Conservation (phyloP, 2,329 filamentous ascomycete genomes). For the Orbilia quercus region DNA sequence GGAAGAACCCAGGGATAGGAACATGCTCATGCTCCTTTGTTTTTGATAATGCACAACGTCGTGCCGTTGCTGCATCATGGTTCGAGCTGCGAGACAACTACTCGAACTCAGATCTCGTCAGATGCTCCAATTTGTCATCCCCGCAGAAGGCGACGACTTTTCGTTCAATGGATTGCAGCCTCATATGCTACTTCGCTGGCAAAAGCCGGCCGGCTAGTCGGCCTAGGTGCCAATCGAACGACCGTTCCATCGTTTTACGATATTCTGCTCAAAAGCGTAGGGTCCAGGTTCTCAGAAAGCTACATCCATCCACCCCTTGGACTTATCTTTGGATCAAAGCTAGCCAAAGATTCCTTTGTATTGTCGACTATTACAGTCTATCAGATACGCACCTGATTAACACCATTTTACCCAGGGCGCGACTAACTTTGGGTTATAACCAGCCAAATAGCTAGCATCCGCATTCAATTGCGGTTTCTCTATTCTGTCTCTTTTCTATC, state of each 20-base stretch:
- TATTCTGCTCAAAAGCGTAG: background rate
- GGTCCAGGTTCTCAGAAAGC: slow-evolving; percentile 14
- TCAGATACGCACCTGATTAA: slow-evolving; percentile 1
- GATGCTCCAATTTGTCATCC: slow-evolving; percentile 45
- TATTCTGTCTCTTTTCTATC: slow-evolving; percentile 3
- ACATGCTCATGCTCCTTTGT: background rate
- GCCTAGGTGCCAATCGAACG: slow-evolving; percentile 38
- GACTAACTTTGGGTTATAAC: slow-evolving; percentile 30
- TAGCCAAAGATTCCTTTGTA: background rate
- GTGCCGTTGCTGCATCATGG: slow-evolving; percentile 41
- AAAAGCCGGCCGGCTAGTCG: background rate
- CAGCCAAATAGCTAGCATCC: slow-evolving; percentile 32
- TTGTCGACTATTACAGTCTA: background rate
- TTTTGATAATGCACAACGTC: slow-evolving; percentile 16
- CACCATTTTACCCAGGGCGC: background rate
- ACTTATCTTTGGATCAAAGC: background rate
- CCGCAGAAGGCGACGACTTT: slow-evolving; percentile 22
- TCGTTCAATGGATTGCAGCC: slow-evolving; percentile 25
- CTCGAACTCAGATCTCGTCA: background rate
- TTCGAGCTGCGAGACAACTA: background rate
- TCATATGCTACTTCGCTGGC: slow-evolving; percentile 10
- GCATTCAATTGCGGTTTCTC: slow-evolving; percentile 9
- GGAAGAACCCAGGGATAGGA: background rate
- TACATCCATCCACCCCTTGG: slow-evolving; percentile 5
- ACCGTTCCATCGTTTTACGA: slow-evolving; percentile 9